A percentile compares a stretch with the other conserved stretches of the same genome.
Evolutionary conservation across 2,329 filamentous ascomycete genomes (phyloP).

Genomic region (Hymenotorrendiella dingleyae): DNA sequence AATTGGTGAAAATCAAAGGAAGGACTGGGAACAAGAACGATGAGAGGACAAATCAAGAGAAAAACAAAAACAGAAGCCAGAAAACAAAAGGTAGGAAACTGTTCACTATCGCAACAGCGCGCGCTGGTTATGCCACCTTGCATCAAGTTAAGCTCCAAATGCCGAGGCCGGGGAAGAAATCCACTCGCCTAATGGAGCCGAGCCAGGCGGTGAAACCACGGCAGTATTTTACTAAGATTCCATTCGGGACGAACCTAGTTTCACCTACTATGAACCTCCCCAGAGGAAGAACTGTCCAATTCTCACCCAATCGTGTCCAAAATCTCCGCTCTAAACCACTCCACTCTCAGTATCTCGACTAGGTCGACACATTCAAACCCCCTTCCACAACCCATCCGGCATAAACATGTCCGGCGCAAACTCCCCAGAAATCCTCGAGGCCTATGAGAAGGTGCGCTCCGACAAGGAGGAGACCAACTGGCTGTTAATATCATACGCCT

Average conservation of each 20-base stretch:
- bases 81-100: conserved; percentile 2
- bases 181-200: too few relatives aligned
- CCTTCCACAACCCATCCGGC: not conserved
- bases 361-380: too few relatives aligned
- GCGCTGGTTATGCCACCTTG: conserved; percentile 14
- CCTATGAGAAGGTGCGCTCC: conserved; percentile 61
- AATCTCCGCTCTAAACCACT: not conserved
- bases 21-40: too few relatives aligned
- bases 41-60: too few relatives aligned
- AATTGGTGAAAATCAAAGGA: too few relatives aligned
- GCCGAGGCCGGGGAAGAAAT: not conserved
- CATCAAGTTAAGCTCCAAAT: conserved; percentile 7
- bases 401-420: conserved; percentile 49
- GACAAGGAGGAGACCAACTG: conserved; percentile 62
- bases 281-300: conserved; percentile 1
- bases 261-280: not conserved
- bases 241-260: conserved; percentile 7
- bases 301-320: not conserved
- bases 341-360: too few relatives aligned
- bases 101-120: not conserved
- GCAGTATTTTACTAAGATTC: too few relatives aligned
- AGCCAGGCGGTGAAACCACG: too few relatives aligned
- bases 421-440: conserved; percentile 52
- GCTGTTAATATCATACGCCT: conserved; percentile 59
- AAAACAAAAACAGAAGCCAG: conserved; percentile 1